Conservation (phyloP, 2,329 filamentous ascomycete species). For the Clathrospora elynae region DNA sequence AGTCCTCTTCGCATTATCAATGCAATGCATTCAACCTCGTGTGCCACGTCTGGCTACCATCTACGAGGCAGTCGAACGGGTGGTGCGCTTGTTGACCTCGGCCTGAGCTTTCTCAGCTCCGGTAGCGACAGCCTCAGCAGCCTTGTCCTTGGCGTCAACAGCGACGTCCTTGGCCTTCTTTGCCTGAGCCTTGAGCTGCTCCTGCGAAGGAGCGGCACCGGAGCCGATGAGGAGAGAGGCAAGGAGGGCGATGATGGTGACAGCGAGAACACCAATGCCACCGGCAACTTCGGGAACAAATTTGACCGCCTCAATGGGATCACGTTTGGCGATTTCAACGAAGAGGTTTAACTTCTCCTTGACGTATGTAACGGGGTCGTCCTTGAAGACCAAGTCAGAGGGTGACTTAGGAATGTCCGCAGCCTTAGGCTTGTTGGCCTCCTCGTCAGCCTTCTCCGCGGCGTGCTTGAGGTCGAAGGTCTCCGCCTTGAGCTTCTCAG, state of each 20-base stretch:
- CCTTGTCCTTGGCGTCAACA: conserved; percentile 68
- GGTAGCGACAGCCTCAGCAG: conserved; percentile 64
- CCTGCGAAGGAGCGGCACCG: conserved; percentile 66
- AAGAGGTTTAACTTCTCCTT: conserved; percentile 95
- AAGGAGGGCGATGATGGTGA: conserved; percentile 72
- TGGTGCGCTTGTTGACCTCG: conserved; percentile 66
- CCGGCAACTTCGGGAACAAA: conserved; percentile 91
- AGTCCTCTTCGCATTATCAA: not conserved
- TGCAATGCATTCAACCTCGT: not conserved
- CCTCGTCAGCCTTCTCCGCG: conserved; percentile 79
- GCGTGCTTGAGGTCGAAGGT: conserved; percentile 88
- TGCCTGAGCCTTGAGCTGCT: conserved; percentile 72
- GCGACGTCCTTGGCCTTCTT: conserved; percentile 76
- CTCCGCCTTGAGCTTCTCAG: conserved; percentile 84
- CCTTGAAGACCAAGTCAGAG: conserved; percentile 81
- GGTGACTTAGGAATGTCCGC: conserved; percentile 69
- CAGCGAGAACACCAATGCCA: conserved; percentile 71
- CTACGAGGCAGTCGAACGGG: conserved; percentile 49
- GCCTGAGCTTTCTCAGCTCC: conserved; percentile 76
- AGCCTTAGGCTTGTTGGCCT: conserved; percentile 78
- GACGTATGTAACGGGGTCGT: conserved; percentile 85
- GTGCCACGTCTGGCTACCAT: conserved; percentile 5
- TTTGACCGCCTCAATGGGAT: conserved; percentile 83
- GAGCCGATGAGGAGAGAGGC: conserved; percentile 70
- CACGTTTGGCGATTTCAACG: conserved; percentile 78